Evolutionary conservation across 1,284 basidiomycete species (phyloP), one percentile per base, ranked within the genome.

Genomic region (Malassezia brasiliensis): DNA sequence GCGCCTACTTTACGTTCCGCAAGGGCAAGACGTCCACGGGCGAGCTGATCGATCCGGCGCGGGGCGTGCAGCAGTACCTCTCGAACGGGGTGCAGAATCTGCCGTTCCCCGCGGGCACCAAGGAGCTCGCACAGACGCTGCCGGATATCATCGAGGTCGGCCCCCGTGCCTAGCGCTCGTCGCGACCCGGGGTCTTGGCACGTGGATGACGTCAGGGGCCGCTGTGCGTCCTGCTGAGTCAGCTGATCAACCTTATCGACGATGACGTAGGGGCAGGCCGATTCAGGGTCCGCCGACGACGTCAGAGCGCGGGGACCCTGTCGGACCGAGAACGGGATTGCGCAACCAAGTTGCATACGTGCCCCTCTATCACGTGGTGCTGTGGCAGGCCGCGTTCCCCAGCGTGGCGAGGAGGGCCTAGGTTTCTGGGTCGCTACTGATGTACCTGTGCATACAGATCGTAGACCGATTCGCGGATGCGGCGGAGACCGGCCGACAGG

Each of bases 31-130:
- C 67, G 68, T 62, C 67, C 36, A 69, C 64, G 14, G 75, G 76
- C 52, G 83, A 85, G 65, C 81, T 86, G 64, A 81, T 81, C 37
- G 84, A 85, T 63, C 88, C 87, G n/a, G 72, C 76, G 52, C 76
- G 85, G 52, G 83, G 84, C 63, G 58, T 59, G 35, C 84, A 86
- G 61, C 85, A 88, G 72, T 83, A 90, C 61, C 76, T 96, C 19
- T 86, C 88, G 1, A 85, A 84, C 64, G 87, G 88, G 46, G 82
- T 96, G 6, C 80, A 82, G 55, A 82, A 83, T 60, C 78, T 98
- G 57, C 91, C 93, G 10, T 91, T 93, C 80, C 93, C 91, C 1
- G 90, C 88, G 28, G 91, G 88, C 35, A 91, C 87, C 11, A 80
- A 79, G 53, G 83, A 87, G 74, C 78, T 93, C 72, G 87, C 87